Percentiles rank a stretch among this genome's conserved stretches.
Evolutionary conservation across 1,284 basidiomycete species (phyloP).

Genomic region (Thecaphora frezii): DNA sequence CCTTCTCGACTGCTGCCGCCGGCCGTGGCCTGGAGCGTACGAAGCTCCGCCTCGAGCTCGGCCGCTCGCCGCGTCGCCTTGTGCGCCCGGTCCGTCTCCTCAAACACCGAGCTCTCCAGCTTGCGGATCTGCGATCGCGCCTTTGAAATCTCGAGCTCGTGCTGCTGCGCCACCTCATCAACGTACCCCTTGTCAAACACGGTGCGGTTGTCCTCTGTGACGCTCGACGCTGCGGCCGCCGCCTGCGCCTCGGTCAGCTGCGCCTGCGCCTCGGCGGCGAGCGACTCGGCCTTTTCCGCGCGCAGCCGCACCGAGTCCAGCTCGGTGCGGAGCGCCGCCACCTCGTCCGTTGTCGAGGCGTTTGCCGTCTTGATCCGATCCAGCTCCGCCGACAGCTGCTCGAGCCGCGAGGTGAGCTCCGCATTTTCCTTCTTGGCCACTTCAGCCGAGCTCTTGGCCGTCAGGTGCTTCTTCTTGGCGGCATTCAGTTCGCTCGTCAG

Average conservation of each 20-base stretch:
- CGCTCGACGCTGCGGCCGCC: not conserved
- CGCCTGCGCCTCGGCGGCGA: not conserved
- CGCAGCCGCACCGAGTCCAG: slow-evolving; percentile 11
- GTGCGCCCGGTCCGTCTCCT: slow-evolving; percentile 41
- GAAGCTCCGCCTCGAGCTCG: slow-evolving; percentile 37
- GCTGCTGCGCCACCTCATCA: slow-evolving; percentile 32
- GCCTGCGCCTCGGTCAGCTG: too few species aligned
- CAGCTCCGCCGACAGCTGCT: slow-evolving; percentile 4
- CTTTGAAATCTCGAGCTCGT: slow-evolving; percentile 39
- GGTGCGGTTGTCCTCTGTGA: slow-evolving; percentile 21
- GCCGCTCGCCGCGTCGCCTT: slow-evolving; percentile 23
- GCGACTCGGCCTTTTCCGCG: slow-evolving; percentile 10
- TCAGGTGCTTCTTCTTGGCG: slow-evolving; percentile 37
- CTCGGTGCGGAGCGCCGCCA: slow-evolving; percentile 18
- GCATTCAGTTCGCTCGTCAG: slow-evolving; percentile 15
- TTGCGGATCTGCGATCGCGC: slow-evolving; percentile 40
- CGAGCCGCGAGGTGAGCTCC: slow-evolving; percentile 13
- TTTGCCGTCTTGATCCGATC: not conserved
- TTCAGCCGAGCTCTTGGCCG: slow-evolving; percentile 27
- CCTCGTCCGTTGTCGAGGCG: not conserved
- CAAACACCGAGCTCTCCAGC: slow-evolving; percentile 42
- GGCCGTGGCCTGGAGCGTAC: not conserved
- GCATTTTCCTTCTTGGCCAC: slow-evolving; percentile 32
- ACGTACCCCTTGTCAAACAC: slow-evolving; percentile 31
- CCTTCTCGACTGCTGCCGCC: not conserved